phyloP scores from a whole-genome alignment of 106 monocot genomes.

The Dendrobium chrysotoxum region DNA sequence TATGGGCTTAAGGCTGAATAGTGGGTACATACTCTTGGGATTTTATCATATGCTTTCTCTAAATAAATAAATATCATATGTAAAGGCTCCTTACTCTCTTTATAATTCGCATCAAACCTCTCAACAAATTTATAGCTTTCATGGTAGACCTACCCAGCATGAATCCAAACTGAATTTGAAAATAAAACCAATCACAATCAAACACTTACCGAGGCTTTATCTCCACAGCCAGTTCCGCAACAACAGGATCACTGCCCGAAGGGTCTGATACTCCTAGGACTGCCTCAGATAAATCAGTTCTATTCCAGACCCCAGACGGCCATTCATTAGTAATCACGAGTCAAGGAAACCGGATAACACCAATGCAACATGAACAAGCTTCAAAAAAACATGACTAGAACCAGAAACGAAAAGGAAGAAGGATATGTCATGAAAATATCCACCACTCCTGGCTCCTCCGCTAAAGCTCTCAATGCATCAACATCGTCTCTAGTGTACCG shows the following conservation, averaged over 20 bases:
- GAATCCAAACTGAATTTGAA: neutral
- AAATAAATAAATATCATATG: too few relatives aligned
- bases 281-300: slow-evolving; percentile 45
- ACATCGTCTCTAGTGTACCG: slow-evolving; percentile 76
- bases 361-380: neutral
- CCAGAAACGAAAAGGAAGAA: slow-evolving; percentile 6
- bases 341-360: slow-evolving; percentile 40
- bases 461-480: slow-evolving; percentile 72
- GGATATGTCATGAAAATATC: slow-evolving; percentile 98
- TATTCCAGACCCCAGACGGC: slow-evolving; percentile 66
- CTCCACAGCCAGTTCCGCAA: slow-evolving; percentile 63
- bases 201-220: slow-evolving; percentile 74
- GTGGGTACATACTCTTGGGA: too few relatives aligned
- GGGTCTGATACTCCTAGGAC: slow-evolving; percentile 35
- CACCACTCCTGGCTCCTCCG: slow-evolving; percentile 67
- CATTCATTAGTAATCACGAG: slow-evolving; percentile 77
- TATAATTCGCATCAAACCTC: too few relatives aligned
- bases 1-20: too few relatives aligned
- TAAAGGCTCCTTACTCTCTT: too few relatives aligned
- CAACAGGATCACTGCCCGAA: slow-evolving; percentile 46
- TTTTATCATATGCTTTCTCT: too few relatives aligned
- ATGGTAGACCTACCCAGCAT: too few relatives aligned
- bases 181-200: neutral
- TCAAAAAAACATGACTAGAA: neutral
- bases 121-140: too few relatives aligned